Conservation (phyloP, 78 protist genomes). For the Monocercomonoides exilis region DNA sequence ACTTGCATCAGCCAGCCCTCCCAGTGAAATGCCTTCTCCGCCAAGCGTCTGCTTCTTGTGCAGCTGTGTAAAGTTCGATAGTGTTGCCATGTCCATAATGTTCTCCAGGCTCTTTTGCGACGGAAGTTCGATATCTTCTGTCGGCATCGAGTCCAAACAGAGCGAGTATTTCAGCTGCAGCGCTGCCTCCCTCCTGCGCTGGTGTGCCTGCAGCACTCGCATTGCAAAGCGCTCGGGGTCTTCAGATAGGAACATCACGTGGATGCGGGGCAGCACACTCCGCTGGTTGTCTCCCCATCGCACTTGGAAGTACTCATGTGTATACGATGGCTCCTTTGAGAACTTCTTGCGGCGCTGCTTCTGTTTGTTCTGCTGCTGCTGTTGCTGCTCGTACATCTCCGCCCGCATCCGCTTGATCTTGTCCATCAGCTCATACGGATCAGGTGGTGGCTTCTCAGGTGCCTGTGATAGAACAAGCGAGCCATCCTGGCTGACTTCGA, state of each 20-base stretch:
- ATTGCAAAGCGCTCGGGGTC: conserved; percentile 42
- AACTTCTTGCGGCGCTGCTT: not conserved
- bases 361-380: not conserved
- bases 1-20: no score
- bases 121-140: conserved; percentile 38
- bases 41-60: not conserved
- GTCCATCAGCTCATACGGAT: not conserved
- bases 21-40: no score
- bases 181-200: not conserved
- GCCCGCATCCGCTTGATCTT: no score
- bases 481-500: not conserved
- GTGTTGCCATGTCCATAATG: not conserved
- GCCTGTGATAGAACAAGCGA: not conserved
- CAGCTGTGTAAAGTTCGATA: not conserved
- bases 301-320: not conserved
- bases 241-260: conserved; percentile 32
- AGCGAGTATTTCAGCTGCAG: conserved; percentile 24
- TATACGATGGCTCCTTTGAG: no score
- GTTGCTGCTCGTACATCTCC: not conserved
- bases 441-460: not conserved
- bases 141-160: conserved; percentile 62
- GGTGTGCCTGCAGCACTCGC: conserved; percentile 44
- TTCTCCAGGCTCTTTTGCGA: not conserved
- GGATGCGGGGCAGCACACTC: conserved; percentile 3
- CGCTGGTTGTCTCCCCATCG: not conserved